Base-by-base conservation (phyloP, 441 rosid genomes). In the Raphanus hybrid region DNA sequence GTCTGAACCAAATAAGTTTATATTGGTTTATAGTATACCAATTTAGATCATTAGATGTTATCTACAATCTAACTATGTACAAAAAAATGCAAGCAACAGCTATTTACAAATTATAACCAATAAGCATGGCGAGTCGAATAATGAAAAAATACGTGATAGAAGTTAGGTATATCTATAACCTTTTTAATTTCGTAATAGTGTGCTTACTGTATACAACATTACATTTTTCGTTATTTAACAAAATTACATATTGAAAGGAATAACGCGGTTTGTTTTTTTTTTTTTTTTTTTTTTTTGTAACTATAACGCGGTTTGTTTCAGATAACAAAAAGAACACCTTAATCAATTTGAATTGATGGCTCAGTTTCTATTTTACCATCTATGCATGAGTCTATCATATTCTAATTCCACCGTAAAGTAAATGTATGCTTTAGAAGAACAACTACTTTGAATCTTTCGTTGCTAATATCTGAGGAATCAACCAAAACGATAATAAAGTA, bases 401-500 rank as follows among this genome's bases (percentile, higher is more conserved):
- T 50, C 18, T 50, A 50, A n/a, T 50, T 50, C 55, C 14, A 41
- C 3, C 3, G 32, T 1, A 60, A 14, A 16, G 54, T 45, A 34
- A 6, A 16, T 68, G 1, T 75, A 9, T 59, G 39, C 59, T 54
- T 54, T 15, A 6, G 23, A 54, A 6, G 48, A 58, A 54, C 26
- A 27, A 29, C 37, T 29, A 18, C 3, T 23, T 18, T 50, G 20
- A 52, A 35, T 35, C 41, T 52, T 23, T 52, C 12, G 1, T 37
- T 76, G 32, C 45, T 62, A 35, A 16, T 37, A 62, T 76, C 15
- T 61, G 74, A 35, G 45, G 74, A 76, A 69, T 62, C 48, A 32
- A 68, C 16, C 29, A 76, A 69, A 37, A 11, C 12, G 64, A 69
- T 23, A 62, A 60, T 9, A 69, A 6, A 69, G 58, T 23, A 32